These are phyloP conservation scores for Esteya vermicola DNA, from an alignment of 2,329 filamentous ascomycete species.

Conservation along the genomic window DNA sequence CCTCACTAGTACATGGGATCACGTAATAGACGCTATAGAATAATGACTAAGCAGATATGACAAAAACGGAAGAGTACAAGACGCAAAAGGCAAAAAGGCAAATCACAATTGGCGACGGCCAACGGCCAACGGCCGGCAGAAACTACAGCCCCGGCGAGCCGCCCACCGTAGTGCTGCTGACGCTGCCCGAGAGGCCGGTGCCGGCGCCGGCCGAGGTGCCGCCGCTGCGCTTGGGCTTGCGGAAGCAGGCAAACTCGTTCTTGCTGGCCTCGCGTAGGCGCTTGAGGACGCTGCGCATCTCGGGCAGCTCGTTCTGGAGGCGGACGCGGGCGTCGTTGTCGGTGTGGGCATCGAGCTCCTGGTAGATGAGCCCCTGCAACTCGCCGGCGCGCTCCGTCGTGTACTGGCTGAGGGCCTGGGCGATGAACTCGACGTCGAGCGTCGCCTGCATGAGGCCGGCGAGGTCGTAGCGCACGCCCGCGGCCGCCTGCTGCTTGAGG, in stretches of 20 bases:
- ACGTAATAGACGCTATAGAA: no score
- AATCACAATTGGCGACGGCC: no score
- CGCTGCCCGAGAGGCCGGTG: no score
- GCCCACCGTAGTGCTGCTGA: no score
- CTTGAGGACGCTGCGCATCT: slow-evolving; percentile 81
- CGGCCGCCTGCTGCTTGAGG: slow-evolving; percentile 46
- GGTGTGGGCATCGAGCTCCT: slow-evolving; percentile 77
- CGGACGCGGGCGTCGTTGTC: slow-evolving; percentile 70
- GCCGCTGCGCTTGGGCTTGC: slow-evolving; percentile 37
- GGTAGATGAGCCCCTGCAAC: slow-evolving; percentile 73
- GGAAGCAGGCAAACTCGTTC: slow-evolving; percentile 80
- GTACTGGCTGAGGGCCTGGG: slow-evolving; percentile 83
- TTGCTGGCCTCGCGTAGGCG: slow-evolving; percentile 65
- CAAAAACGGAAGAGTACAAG: no score
- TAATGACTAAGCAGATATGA: no score
- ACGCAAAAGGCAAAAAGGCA: no score
- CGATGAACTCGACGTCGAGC: slow-evolving; percentile 90
- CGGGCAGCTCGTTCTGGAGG: slow-evolving; percentile 75
- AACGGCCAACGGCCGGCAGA: no score
- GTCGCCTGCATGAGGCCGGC: slow-evolving; percentile 90
- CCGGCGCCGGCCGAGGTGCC: not conserved
- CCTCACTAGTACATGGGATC: not conserved
- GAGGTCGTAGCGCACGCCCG: slow-evolving; percentile 47
- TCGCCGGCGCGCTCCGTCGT: slow-evolving; percentile 71
- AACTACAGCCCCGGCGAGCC: no score